Conservation (phyloP, 2,329 filamentous ascomycete species). For the Pseudocercospora cruenta region DNA sequence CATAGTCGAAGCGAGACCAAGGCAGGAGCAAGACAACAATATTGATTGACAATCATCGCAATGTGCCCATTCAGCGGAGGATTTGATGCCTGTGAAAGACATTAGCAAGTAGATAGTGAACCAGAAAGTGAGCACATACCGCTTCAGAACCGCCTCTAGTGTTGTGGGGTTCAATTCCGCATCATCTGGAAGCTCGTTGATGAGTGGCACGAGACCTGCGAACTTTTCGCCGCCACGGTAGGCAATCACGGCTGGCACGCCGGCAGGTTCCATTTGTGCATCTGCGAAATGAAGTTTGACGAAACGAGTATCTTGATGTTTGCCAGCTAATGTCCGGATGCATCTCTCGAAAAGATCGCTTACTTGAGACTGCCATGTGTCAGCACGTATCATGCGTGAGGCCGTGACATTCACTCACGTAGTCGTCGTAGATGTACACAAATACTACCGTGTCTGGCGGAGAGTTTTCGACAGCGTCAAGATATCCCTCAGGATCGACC, state of each 20-base stretch:
- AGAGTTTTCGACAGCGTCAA: constrained; percentile 95
- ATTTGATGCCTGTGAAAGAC: constrained; percentile 12
- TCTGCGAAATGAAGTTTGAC: constrained; percentile 89
- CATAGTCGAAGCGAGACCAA: background rate
- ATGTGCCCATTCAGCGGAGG: constrained; percentile 3
- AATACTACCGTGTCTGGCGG: constrained; percentile 79
- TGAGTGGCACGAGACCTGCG: constrained; percentile 82
- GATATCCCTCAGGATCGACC: constrained; percentile 87
- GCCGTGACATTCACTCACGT: constrained; percentile 59
- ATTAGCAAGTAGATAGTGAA: background rate
- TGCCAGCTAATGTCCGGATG: constrained; percentile 72
- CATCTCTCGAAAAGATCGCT: constrained; percentile 79
- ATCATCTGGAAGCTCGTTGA: constrained; percentile 77
- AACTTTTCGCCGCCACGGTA: constrained; percentile 91
- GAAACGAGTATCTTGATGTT: constrained; percentile 75
- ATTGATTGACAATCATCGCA: background rate
- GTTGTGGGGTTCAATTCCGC: constrained; percentile 55
- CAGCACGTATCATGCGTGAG: constrained; percentile 13
- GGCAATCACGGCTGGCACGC: constrained; percentile 83
- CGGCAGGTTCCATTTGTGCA: constrained; percentile 89
- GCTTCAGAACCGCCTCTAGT: constrained; percentile 61
- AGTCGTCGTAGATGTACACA: constrained; percentile 88
- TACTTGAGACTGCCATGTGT: constrained; percentile 67
- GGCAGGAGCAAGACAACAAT: background rate
- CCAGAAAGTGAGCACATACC: constrained; percentile 40